phyloP scores from a whole-genome alignment of 345 rosid species.

The Xanthoceras sorbifolium region DNA sequence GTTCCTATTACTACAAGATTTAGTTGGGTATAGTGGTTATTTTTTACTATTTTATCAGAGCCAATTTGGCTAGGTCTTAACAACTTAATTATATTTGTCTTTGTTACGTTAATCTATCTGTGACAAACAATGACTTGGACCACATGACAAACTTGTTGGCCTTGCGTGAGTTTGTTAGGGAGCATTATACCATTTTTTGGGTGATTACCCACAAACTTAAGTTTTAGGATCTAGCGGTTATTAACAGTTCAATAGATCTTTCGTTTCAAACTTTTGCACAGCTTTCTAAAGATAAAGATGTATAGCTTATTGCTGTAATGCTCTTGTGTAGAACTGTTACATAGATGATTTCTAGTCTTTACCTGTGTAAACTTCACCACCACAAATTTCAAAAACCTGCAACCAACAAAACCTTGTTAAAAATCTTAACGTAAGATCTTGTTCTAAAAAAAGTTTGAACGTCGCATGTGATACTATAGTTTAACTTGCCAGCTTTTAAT shows the following conservation, averaged over 20 bases:
- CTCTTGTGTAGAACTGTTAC: background rate
- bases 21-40: background rate
- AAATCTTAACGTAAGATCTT: background rate
- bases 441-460: background rate
- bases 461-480: background rate
- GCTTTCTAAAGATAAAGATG: too few species aligned
- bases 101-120: background rate
- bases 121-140: background rate
- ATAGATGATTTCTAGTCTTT: background rate
- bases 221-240: background rate
- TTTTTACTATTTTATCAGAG: background rate
- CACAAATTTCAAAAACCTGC: background rate
- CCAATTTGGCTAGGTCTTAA: background rate
- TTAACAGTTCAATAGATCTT: background rate
- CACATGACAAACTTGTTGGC: background rate
- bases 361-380: background rate
- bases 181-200: background rate
- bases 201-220: background rate
- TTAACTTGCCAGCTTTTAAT: background rate
- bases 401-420: background rate
- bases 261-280: background rate
- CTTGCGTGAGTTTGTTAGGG: background rate
- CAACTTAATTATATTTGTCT: background rate
- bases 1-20: background rate
- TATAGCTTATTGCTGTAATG: background rate